A percentile compares a stretch with the other conserved stretches of the same genome.
Evolutionary conservation across 306 rosid species (phyloP).

Genomic region (Acacia acuminata): DNA sequence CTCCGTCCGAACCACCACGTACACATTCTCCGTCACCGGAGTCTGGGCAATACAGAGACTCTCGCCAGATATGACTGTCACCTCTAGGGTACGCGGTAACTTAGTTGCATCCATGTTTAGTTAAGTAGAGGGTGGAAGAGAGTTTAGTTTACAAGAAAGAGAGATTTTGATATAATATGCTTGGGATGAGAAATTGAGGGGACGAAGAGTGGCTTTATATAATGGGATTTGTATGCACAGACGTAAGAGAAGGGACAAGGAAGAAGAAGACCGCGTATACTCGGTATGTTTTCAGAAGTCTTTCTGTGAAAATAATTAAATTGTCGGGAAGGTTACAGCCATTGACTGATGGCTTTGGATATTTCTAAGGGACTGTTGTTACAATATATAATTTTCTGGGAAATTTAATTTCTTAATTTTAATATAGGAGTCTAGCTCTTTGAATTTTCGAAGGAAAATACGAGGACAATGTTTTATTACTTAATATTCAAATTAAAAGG

Average conservation of each 20-base stretch:
- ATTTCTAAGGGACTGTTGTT: background rate
- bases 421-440: background rate
- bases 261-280: background rate
- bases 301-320: background rate
- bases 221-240: background rate
- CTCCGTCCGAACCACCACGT: background rate
- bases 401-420: background rate
- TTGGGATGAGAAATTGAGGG: background rate
- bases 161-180: background rate
- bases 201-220: background rate
- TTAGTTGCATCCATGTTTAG: background rate
- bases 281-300: background rate
- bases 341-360: background rate
- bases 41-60: background rate
- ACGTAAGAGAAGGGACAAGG: background rate
- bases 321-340: background rate
- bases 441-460: background rate
- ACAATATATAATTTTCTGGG: background rate
- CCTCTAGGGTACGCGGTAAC: background rate
- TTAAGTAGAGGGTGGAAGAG: background rate
- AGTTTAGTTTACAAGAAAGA: background rate
- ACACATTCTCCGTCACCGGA: background rate
- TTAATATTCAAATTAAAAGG: background rate
- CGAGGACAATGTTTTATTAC: background rate
- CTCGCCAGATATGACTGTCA: slow-evolving; percentile 18